Conservation (phyloP, 2,329 filamentous ascomycete genomes). For the Talaromyces verruculosus region DNA sequence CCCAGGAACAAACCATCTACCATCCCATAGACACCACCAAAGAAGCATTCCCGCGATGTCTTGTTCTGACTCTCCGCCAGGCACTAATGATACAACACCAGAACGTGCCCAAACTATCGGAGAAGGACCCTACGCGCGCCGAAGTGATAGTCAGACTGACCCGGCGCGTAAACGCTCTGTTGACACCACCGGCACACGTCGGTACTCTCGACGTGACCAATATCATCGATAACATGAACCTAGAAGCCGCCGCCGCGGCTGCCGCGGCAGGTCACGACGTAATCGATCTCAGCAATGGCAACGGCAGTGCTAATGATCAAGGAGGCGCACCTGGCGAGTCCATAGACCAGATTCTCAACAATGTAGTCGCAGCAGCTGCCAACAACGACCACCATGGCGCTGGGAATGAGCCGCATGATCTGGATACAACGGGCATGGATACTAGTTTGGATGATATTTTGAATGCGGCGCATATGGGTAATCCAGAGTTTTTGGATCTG, state of each 20-base stretch:
- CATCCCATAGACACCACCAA: constrained; percentile 37
- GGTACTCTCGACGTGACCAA: constrained; percentile 44
- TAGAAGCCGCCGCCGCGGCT: constrained; percentile 28
- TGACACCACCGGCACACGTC: constrained; percentile 40
- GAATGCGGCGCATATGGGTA: constrained; percentile 45
- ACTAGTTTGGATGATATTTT: constrained; percentile 47
- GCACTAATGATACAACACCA: constrained; percentile 41
- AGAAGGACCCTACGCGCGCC: constrained; percentile 46
- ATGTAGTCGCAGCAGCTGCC: constrained; percentile 37
- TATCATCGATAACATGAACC: constrained; percentile 46
- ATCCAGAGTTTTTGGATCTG: constrained; percentile 47
- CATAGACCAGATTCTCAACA: constrained; percentile 43
- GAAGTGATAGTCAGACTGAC: constrained; percentile 48
- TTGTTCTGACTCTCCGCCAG: constrained; percentile 44
- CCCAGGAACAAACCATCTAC: constrained; percentile 38
- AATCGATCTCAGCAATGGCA: constrained; percentile 34
- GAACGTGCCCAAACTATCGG: constrained; percentile 41
- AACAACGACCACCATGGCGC: constrained; percentile 31
- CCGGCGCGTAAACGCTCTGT: constrained; percentile 45
- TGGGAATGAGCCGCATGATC: constrained; percentile 32
- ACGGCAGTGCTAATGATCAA: constrained; percentile 21
- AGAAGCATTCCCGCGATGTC: constrained; percentile 34
- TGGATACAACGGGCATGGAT: constrained; percentile 33
- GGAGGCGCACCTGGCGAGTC: constrained; percentile 32
- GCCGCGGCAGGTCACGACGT: constrained; percentile 26